Evolutionary conservation across 2,329 filamentous ascomycete species (phyloP).

Genomic region (Pezicula radicicola): DNA sequence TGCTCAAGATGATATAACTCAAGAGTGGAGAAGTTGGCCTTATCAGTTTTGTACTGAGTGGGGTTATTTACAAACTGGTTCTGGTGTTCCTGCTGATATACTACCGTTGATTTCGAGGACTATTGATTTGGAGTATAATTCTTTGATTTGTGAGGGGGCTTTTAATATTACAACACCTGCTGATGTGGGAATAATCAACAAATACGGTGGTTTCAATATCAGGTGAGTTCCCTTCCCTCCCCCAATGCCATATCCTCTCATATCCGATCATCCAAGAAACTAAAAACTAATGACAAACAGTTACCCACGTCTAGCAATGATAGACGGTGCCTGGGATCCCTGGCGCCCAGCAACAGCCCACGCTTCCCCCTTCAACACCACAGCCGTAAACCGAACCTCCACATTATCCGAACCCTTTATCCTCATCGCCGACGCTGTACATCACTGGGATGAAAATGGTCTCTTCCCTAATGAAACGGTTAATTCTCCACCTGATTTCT

Average conservation of each 20-base stretch:
- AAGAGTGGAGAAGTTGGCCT: conserved; percentile 49
- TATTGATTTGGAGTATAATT: conserved; percentile 60
- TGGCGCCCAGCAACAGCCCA: conserved; percentile 76
- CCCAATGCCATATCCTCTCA: not conserved
- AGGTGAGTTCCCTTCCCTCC: conserved; percentile 3
- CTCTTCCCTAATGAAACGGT: conserved; percentile 59
- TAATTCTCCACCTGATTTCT: conserved; percentile 21
- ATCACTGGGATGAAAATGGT: conserved; percentile 78
- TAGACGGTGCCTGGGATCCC: conserved; percentile 77
- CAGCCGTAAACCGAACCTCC: conserved; percentile 51
- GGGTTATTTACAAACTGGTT: conserved; percentile 77
- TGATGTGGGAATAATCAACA: conserved; percentile 66
- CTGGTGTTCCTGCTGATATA: conserved; percentile 59
- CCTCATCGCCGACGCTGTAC: conserved; percentile 71
- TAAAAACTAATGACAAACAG: conserved; percentile 24
- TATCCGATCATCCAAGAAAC: not conserved
- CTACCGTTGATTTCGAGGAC: conserved; percentile 71
- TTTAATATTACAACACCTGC: conserved; percentile 69
- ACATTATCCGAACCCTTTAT: conserved; percentile 67
- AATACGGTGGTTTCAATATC: conserved; percentile 71
- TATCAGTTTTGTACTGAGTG: conserved; percentile 55
- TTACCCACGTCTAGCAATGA: conserved; percentile 71
- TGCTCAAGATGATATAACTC: conserved; percentile 37
- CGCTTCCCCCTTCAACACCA: conserved; percentile 44
- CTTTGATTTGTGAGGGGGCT: conserved; percentile 58